Conservation (phyloP, 1,284 basidiomycete species). For the Cryptococcus amylolentus region DNA sequence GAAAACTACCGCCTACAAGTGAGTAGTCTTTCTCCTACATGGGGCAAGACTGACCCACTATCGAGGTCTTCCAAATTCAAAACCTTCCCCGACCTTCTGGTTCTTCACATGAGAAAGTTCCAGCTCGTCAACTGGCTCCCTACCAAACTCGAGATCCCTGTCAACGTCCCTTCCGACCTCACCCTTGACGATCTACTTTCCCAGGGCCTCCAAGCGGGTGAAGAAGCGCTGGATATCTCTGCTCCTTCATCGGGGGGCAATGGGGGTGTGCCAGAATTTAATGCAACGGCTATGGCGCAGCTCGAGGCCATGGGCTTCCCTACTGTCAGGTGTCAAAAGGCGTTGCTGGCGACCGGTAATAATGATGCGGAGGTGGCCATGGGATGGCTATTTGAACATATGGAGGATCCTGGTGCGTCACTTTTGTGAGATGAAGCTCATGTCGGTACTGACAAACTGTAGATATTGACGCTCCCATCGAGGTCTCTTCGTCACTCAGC, state of each 20-base stretch:
- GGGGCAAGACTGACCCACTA: neutral
- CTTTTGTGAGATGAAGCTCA: neutral
- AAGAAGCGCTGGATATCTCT: conserved; percentile 63
- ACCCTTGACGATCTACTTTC: conserved; percentile 69
- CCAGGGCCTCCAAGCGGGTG: conserved; percentile 67
- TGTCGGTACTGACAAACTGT: neutral
- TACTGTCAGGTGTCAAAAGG: conserved; percentile 74
- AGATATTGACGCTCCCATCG: conserved; percentile 87
- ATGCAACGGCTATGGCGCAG: conserved; percentile 67
- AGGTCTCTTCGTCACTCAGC: conserved; percentile 29
- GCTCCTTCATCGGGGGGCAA: conserved; percentile 52
- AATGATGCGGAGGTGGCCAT: conserved; percentile 75
- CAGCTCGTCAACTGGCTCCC: conserved; percentile 97
- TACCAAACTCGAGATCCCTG: conserved; percentile 87
- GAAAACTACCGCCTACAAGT: conserved; percentile 66
- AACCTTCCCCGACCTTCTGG: conserved; percentile 82
- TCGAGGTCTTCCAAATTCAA: conserved; percentile 69
- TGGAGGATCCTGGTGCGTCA: conserved; percentile 80
- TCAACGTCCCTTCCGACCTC: conserved; percentile 65
- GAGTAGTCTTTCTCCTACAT: conserved; percentile 28
- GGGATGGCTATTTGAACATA: conserved; percentile 93
- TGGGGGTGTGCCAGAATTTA: conserved; percentile 60
- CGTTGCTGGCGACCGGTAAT: conserved; percentile 83
- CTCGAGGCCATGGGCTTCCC: conserved; percentile 88
- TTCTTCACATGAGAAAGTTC: conserved; percentile 91